Evolutionary conservation across 805 yeast genomes (phyloP).

Genomic region (Saturnispora dispora): DNA sequence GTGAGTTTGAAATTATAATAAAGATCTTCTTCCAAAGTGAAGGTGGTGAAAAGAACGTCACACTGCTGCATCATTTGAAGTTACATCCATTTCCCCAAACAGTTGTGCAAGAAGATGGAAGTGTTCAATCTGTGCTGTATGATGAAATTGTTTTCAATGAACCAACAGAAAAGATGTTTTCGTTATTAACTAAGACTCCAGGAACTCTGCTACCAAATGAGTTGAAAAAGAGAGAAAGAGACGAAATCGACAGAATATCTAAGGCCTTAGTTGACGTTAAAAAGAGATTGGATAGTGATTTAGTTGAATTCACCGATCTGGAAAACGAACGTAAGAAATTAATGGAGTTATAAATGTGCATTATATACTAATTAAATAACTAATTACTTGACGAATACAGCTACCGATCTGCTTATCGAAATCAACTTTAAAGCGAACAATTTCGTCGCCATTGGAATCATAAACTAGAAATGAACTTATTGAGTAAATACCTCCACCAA

Average conservation of each 20-base stretch:
- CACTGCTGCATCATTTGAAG: constrained; percentile 80
- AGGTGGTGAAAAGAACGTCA: constrained; percentile 79
- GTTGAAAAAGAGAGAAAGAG: constrained; percentile 46
- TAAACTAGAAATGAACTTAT: constrained; percentile 23
- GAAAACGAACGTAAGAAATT: constrained; percentile 26
- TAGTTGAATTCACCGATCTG: constrained; percentile 21
- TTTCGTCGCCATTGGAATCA: constrained; percentile 19
- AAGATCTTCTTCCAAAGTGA: constrained; percentile 82
- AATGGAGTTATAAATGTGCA: constrained; percentile 11
- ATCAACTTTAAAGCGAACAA: constrained; percentile 18
- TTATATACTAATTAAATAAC: neutral
- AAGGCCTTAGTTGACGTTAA: constrained; percentile 25
- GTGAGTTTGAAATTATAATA: constrained; percentile 90
- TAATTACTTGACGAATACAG: constrained; percentile 6
- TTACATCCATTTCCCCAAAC: constrained; percentile 63
- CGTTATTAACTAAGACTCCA: constrained; percentile 61
- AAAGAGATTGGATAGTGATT: constrained; percentile 19
- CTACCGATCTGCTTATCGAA: constrained; percentile 20
- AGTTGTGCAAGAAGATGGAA: constrained; percentile 28
- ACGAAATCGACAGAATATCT: constrained; percentile 51
- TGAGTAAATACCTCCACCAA: constrained; percentile 31
- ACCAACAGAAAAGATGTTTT: constrained; percentile 87
- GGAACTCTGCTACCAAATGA: constrained; percentile 37
- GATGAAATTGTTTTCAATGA: constrained; percentile 94
- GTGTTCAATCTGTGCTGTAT: constrained; percentile 55